These are phyloP conservation scores for Salix arbutifolia DNA, from an alignment of 345 rosid genomes.

Conservation along the genomic window DNA sequence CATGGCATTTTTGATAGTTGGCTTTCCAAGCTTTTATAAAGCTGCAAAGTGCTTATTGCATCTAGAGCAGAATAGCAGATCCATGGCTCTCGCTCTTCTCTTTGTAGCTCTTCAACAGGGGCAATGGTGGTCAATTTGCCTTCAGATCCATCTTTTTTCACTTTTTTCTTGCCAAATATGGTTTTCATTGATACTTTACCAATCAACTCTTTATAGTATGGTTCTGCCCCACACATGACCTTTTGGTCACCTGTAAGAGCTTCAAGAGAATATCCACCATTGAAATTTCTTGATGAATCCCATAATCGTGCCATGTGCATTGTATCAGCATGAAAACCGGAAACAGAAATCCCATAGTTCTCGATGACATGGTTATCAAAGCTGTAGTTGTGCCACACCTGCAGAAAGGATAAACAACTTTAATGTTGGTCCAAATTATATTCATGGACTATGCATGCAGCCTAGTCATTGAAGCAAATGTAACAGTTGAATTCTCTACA, in stretches of 20 bases:
- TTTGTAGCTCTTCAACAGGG: constrained; percentile 84
- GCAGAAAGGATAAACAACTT: constrained; percentile 15
- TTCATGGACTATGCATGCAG: constrained; percentile 1
- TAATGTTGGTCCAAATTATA: constrained; percentile 2
- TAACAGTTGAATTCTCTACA: neutral
- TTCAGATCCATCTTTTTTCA: constrained; percentile 88
- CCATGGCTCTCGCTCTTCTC: constrained; percentile 70
- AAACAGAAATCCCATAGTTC: constrained; percentile 67
- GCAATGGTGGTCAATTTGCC: constrained; percentile 64
- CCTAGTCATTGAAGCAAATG: neutral
- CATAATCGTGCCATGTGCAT: constrained; percentile 98
- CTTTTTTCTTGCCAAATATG: constrained; percentile 70
- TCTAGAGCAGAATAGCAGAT: constrained; percentile 89
- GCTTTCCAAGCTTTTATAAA: constrained; percentile 62
- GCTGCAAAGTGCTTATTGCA: constrained; percentile 83
- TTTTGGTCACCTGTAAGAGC: constrained; percentile 70
- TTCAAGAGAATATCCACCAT: constrained; percentile 94
- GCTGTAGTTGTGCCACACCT: constrained; percentile 99
- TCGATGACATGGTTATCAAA: constrained; percentile 80
- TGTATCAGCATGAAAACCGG: constrained; percentile 95
- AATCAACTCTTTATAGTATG: constrained; percentile 47
- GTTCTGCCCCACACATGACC: constrained; percentile 45
- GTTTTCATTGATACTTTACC: constrained; percentile 91
- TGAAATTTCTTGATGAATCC: constrained; percentile 77
- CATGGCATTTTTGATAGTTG: constrained; percentile 50